Evolutionary conservation across 1,284 basidiomycete species (phyloP).

Genomic region (Mycosarcoma mackinlayi): DNA sequence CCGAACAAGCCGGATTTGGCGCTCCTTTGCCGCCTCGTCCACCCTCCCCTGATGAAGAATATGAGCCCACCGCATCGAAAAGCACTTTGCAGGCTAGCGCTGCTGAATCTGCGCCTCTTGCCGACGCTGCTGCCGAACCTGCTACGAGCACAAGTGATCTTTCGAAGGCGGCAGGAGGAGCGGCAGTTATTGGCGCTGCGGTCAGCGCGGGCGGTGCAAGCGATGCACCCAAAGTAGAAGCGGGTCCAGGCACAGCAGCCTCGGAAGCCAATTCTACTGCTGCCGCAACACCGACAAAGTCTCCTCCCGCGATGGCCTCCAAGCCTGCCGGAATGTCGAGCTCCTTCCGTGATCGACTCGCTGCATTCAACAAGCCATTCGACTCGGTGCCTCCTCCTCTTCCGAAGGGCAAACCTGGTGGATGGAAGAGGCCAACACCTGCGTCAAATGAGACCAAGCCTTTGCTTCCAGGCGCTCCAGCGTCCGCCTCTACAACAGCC

Average conservation of each 20-base stretch:
- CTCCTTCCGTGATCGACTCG: slow-evolving; percentile 64
- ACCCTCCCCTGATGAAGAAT: slow-evolving; percentile 28
- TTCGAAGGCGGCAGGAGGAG: slow-evolving; percentile 6
- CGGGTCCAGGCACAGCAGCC: background rate
- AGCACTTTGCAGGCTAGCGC: background rate
- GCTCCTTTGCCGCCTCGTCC: slow-evolving; percentile 44
- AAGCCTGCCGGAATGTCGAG: slow-evolving; percentile 57
- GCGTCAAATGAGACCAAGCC: slow-evolving; percentile 52
- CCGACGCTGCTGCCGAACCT: background rate
- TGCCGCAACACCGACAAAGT: slow-evolving; percentile 24
- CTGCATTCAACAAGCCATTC: slow-evolving; percentile 65
- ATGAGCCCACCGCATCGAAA: slow-evolving; percentile 2
- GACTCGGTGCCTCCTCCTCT: slow-evolving; percentile 58
- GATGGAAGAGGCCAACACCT: slow-evolving; percentile 62
- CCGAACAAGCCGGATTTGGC: slow-evolving; percentile 39
- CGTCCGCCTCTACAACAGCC: slow-evolving; percentile 20
- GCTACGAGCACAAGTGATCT: background rate
- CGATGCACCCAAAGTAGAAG: background rate
- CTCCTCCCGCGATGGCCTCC: slow-evolving; percentile 44
- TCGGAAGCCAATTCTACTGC: slow-evolving; percentile 4
- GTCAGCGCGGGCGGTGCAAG: background rate
- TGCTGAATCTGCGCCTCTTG: background rate
- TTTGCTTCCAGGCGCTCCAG: slow-evolving; percentile 47
- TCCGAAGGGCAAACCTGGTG: slow-evolving; percentile 60
- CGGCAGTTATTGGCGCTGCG: slow-evolving; percentile 7